These are phyloP conservation scores for Phytophthora syringae DNA, from an alignment of 352 stramenopile species.

Conservation along the genomic window DNA sequence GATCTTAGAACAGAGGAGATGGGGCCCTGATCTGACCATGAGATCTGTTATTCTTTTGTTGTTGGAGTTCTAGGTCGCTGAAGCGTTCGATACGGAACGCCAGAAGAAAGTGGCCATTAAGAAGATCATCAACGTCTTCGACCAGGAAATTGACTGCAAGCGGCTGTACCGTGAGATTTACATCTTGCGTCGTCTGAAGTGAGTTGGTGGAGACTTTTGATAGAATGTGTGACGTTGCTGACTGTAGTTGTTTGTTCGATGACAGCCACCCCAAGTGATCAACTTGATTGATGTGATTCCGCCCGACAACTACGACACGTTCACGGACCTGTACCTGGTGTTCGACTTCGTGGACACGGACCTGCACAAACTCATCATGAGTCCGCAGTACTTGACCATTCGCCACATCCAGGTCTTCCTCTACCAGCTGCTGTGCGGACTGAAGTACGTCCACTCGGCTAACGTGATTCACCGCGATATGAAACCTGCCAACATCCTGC, in stretches of 20 bases:
- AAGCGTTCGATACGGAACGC: conserved; percentile 80
- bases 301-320: conserved; percentile 83
- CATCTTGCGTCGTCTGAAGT: conserved; percentile 85
- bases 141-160: conserved; percentile 90
- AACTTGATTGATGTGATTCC: conserved; percentile 84
- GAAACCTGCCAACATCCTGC: conserved; percentile 90
- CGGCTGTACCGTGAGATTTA: conserved; percentile 89
- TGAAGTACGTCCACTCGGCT: conserved; percentile 97
- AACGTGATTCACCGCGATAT: conserved; percentile 92
- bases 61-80: conserved; percentile 57
- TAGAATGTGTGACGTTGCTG: neutral
- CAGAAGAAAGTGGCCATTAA: conserved; percentile 91
- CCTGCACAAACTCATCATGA: conserved; percentile 95
- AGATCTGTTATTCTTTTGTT: conserved; percentile 10
- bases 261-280: conserved; percentile 82
- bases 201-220: conserved; percentile 4
- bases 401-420: conserved; percentile 97
- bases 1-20: neutral
- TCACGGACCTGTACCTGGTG: conserved; percentile 93
- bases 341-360: conserved; percentile 95
- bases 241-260: neutral
- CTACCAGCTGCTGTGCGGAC: conserved; percentile 94
- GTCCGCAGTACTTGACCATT: conserved; percentile 92
- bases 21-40: conserved; percentile 3
- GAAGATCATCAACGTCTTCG: conserved; percentile 91